Conservation (phyloP, 257 asterid genomes). For the Salvia miltiorrhiza region DNA sequence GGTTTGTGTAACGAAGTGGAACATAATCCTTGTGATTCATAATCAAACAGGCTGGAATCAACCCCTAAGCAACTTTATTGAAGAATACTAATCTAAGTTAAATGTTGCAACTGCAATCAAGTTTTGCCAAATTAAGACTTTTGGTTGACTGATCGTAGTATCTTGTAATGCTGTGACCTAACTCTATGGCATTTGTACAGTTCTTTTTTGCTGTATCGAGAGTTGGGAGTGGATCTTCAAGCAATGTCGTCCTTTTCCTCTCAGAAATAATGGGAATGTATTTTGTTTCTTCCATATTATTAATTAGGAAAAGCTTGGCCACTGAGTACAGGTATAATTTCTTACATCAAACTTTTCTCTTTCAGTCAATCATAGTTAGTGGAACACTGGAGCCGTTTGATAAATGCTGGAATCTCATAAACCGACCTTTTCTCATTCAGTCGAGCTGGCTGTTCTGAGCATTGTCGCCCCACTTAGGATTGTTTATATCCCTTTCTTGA, state of each 20-base stretch:
- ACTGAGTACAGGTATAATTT: slow-evolving; percentile 75
- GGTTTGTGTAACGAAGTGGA: not conserved
- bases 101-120: too few relatives aligned
- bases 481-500: not conserved
- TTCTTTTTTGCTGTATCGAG: slow-evolving; percentile 97
- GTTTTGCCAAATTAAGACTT: not conserved
- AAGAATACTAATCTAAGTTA: not conserved
- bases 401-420: not conserved
- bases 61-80: not conserved
- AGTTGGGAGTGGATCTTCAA: slow-evolving; percentile 99
- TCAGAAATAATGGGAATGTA: slow-evolving; percentile 99
- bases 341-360: not conserved
- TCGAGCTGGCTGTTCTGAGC: not conserved
- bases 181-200: slow-evolving; percentile 45
- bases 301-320: slow-evolving; percentile 95
- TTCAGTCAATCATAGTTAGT: not conserved
- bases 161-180: slow-evolving; percentile 4
- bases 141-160: not conserved
- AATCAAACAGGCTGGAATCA: not conserved
- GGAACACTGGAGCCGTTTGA: not conserved
- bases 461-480: not conserved
- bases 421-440: not conserved
- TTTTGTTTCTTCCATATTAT: slow-evolving; percentile 83
- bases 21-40: not conserved
- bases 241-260: slow-evolving; percentile 96